These are phyloP conservation scores for Talaromyces atroroseus DNA, from an alignment of 2,329 filamentous ascomycete genomes.

Conservation along the genomic window DNA sequence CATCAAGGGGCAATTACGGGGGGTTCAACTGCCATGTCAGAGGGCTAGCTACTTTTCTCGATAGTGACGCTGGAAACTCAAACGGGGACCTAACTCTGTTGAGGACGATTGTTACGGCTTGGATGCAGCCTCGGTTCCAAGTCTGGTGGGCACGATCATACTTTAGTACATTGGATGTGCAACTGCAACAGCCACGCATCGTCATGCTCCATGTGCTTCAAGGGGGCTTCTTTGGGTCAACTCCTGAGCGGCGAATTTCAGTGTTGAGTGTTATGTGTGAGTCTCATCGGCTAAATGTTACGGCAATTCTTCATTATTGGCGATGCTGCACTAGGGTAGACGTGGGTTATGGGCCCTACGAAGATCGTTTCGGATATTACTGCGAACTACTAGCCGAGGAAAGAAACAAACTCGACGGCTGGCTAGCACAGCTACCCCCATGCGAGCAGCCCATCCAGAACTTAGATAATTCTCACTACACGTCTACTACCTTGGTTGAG, in stretches of 20 bases:
- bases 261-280: slow-evolving; percentile 22
- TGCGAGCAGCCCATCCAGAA: slow-evolving; percentile 15
- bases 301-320: slow-evolving; percentile 13
- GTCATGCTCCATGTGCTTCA: slow-evolving; percentile 9
- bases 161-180: slow-evolving; percentile 20
- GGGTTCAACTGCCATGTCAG: slow-evolving; percentile 20
- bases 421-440: slow-evolving; percentile 16
- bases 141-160: slow-evolving; percentile 25
- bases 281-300: slow-evolving; percentile 20
- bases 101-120: slow-evolving; percentile 17
- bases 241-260: slow-evolving; percentile 16
- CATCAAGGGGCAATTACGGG: slow-evolving; percentile 21
- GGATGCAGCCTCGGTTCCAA: slow-evolving; percentile 20
- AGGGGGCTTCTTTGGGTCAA: neutral
- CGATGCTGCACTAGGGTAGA: neutral
- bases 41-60: slow-evolving; percentile 9
- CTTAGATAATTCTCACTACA: neutral
- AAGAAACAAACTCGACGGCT: slow-evolving; percentile 15
- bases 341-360: neutral
- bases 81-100: neutral
- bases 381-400: neutral
- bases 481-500: neutral
- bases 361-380: neutral
- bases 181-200: slow-evolving; percentile 14
- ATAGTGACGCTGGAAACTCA: neutral